Evolutionary conservation across 2,329 filamentous ascomycete species (phyloP), one percentile per base, ranked within the genome.

Genomic region (Pestalotiopsis sp.): DNA sequence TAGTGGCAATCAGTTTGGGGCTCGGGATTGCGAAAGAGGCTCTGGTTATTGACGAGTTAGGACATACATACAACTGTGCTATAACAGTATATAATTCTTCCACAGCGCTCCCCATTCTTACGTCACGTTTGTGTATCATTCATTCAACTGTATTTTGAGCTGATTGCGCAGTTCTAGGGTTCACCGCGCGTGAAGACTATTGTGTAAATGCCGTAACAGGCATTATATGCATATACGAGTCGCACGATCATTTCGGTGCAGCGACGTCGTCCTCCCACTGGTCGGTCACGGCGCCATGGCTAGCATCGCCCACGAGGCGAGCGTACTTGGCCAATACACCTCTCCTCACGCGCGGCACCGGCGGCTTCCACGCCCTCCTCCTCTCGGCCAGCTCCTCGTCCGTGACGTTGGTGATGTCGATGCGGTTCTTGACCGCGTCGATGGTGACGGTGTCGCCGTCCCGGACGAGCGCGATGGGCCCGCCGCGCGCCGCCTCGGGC

Each of bases 281-380:
- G 83, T 97, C 95, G 52, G 95, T 97, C 81, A 97, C 92, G 9
- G 94, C 94, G 4, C 95, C 95, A 75, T 95, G 92, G 78, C 92
- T 95, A 12, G 95, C 95, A 87, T 98, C 95, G 1, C 94, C 92
- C 0, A 98, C 95, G 76, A 98, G 80, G 58, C 88, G 84, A 6
- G 93, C 93, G 83, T 98, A 98, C 85, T 98, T 98, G 4, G 93
- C 95, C 83, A 98, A 77, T 56, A 92, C 91, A 52, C 95, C 95
- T 68, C 95, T 88, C 74, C 91, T 94, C 11, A 97, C 93, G 70
- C 88, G 87, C 76, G 90, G 89, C 76, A 83, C 85, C 0, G 94
- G 94, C 39, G 89, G 83, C 77, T 86, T 91, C 94, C 94, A 97
- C 70, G 82, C 84, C 68, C 82, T 84, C 77, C 89, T 80, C 70